Base-by-base conservation (phyloP, 176 grass and related monocot species). In the Dactylis glomerata region DNA sequence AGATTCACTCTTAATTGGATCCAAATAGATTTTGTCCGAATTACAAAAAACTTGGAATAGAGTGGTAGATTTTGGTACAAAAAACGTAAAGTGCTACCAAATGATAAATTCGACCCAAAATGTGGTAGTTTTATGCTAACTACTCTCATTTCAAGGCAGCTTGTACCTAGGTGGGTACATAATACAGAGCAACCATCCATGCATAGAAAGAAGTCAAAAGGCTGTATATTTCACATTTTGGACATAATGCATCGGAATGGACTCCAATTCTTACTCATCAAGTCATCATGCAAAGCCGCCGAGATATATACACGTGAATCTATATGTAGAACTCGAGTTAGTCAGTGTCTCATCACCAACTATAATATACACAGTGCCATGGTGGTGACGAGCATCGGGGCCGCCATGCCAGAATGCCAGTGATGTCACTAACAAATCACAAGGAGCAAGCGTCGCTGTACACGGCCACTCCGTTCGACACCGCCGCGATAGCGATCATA, bases 381-480 rank as follows among this genome's bases (percentile, higher is more conserved):
- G 26, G 69, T 73, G 42, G 15, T 30, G 70, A 28, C 42, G 13
- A 73, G 68, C 24, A n/a, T 44, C 23, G 68, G 68, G 7, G 40
- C 6, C 46, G 68, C 68, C 68, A 70, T 42, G 66, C 10, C 20
- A 71, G 38, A 23, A 44, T 68, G 36, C 24, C 47, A 75, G n/a
- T n/a, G n/a, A n/a, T n/a, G n/a, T n/a, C n/a, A n/a, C n/a, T n/a
- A n/a, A 38, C 54, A 78, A 82, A 90, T 72, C 89, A 77, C 20
- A 83, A 86, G 42, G 42, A 73, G 61, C 27, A 86, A 44, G 92
- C 91, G 66, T 98, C 96, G 80, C 91, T 98, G 75, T 95, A 95
- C 51, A 98, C 86, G 23, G 96, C 96, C 51, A 95, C 81, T 20
- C 77, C 85, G 45, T 95, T 98, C 44, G 96, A 91, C n/a, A 89